Evolutionary conservation across 345 rosid species (phyloP), one percentile per base, ranked within the genome.

Genomic region (Camelina neglecta): DNA sequence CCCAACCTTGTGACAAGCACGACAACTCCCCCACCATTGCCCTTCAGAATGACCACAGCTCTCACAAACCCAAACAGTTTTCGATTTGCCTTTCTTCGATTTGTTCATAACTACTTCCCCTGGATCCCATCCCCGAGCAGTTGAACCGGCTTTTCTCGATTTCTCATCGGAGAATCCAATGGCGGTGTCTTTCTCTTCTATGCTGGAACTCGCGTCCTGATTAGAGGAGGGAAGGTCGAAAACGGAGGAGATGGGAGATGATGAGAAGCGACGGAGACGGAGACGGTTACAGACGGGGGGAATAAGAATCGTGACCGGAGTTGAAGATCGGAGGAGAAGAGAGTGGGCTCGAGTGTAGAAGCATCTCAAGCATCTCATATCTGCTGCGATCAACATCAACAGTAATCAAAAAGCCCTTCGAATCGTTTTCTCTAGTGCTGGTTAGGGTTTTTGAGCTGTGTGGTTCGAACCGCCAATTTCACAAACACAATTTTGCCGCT

Each of bases 11-110:
- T 74, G 44, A 35, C 98, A 92, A 10, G 77, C 15, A 33, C 88
- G 86, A 69, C 98, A 94, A 59, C 69, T 65, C 1, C 97, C 98
- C 98, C 98, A 90, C 98, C 98, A 94, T 77, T 94, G 96, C 8
- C 90, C 96, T 0, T 88, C 89, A 7, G 86, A 38, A 49, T 81
- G 50, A n/a, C 97, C 98, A 60, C 98, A 94, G 48, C 64, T 59
- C n/a, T 80, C 76, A 65, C 96, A 94, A 50, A 94, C 98, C 88
- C 90, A 94, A 44, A 44, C 66, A 21, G 44, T 60, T 64, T 74
- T 86, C 50, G 20, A 79, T 79, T 85, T 82, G 20, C 85, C 86
- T 76, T 84, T 90, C 84, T 81, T 83, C 5, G 67, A 13, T 65
- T 78, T 87, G 60, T 26, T 70, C 63, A 75, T 74, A 53, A 82